Percentiles rank a stretch among this genome's conserved stretches.
Evolutionary conservation across 495 filamentous ascomycete genomes (phyloP).

Genomic region (Mytilinidion resinicola): DNA sequence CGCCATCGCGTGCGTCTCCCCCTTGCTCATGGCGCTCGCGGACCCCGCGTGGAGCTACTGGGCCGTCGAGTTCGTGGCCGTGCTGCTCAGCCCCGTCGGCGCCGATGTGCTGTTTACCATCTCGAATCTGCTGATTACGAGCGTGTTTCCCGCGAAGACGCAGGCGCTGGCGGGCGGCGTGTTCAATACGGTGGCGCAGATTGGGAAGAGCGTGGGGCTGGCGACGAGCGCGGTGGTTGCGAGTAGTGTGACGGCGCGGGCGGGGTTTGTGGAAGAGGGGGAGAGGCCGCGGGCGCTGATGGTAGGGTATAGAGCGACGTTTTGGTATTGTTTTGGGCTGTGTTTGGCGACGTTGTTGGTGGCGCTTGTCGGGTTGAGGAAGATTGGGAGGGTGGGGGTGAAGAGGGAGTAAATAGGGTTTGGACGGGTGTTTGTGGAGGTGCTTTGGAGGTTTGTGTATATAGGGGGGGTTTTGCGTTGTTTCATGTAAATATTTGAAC

Average conservation of each 20-base stretch:
- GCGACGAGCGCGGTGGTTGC: constrained; percentile 53
- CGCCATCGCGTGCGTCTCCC: constrained; percentile 41
- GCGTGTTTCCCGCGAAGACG: constrained; percentile 50
- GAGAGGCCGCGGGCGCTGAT: constrained; percentile 41
- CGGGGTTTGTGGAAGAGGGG: constrained; percentile 23
- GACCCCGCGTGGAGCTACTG: constrained; percentile 50
- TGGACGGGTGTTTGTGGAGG: neutral
- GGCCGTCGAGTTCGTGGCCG: constrained; percentile 47
- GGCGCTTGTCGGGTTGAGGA: constrained; percentile 44
- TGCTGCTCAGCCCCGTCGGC: constrained; percentile 47
- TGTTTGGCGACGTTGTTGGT: constrained; percentile 41
- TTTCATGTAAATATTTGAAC: neutral
- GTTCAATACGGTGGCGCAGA: constrained; percentile 57
- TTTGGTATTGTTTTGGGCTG: constrained; percentile 53
- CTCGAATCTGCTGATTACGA: constrained; percentile 54
- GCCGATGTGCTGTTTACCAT: constrained; percentile 58
- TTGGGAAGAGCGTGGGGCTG: constrained; percentile 54
- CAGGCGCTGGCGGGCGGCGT: constrained; percentile 59
- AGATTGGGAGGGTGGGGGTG: constrained; percentile 49
- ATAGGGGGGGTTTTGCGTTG: neutral
- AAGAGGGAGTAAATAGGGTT: constrained; percentile 41
- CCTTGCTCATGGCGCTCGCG: constrained; percentile 50
- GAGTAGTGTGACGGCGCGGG: constrained; percentile 41
- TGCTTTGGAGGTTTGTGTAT: constrained; percentile 1
- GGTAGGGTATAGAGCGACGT: constrained; percentile 53